Percentiles rank a stretch among this genome's conserved stretches.
Conservation (phyloP, 495 filamentous ascomycete genomes). For the Pseudoneurospora amorphoporcata region DNA sequence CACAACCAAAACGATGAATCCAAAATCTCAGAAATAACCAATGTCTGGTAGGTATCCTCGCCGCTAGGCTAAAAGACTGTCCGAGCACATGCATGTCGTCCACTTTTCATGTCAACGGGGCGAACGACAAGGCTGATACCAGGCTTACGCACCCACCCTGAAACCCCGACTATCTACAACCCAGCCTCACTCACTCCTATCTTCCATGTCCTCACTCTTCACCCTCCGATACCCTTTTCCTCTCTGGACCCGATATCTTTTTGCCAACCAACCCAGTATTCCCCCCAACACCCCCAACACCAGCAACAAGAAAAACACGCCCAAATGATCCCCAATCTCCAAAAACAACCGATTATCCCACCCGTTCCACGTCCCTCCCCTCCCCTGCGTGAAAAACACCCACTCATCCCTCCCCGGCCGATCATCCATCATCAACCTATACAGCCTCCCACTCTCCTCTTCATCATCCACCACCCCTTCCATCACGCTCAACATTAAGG, state of each 20-base stretch:
- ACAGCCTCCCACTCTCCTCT: conserved; percentile 12
- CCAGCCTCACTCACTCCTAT: not conserved
- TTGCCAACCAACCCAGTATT: conserved; percentile 1
- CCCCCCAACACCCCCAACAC: conserved; percentile 1
- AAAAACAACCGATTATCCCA: conserved; percentile 28
- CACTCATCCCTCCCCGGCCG: conserved; percentile 26
- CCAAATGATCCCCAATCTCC: conserved; percentile 27
- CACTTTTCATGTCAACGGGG: not conserved
- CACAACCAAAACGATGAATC: not conserved
- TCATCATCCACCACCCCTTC: conserved; percentile 10
- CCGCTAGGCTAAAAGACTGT: not conserved
- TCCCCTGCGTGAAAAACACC: conserved; percentile 32
- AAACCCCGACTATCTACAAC: not conserved
- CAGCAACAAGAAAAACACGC: conserved; percentile 33
- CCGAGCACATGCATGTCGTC: not conserved
- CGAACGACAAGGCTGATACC: not conserved
- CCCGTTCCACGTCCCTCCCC: conserved; percentile 34
- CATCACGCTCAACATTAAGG: too few species aligned
- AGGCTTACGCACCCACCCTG: not conserved
- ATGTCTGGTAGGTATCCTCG: not conserved
- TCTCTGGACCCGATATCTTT: conserved; percentile 2
- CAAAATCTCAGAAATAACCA: not conserved
- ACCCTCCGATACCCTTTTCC: conserved; percentile 1
- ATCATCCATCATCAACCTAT: conserved; percentile 35
- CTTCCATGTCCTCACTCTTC: not conserved